Base-by-base conservation (phyloP, 371 early-diverging fungal species). In the Apophysomyces elegans region DNA sequence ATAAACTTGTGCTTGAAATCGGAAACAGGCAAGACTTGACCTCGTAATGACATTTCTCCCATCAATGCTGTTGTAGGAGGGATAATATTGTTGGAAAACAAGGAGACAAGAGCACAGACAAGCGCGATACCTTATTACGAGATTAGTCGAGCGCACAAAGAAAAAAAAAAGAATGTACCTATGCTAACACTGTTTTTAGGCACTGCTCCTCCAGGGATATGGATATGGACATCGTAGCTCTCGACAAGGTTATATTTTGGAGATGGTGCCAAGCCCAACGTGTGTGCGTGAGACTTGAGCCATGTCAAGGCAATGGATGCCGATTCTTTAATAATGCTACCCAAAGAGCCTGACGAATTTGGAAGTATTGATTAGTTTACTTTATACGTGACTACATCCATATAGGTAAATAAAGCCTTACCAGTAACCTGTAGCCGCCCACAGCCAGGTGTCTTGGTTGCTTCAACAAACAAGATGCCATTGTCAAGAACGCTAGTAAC, bases 261-360 rank as follows among this genome's bases (percentile, higher is more conserved):
- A 64, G 59, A 44, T 56, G 16, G 5, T 26, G 37, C 36, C 21
- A 47, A 54, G 7, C 13, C 4, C 16, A 94, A 73, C 13, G 74
- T 70, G 50, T 76, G 74, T 1, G 91, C 90, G 73, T 94, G 87
- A 5, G 91, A 73, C 59, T 91, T 88, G 26, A 94, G 92, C 93
- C 92, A 94, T 18, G 93, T 86, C 37, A 94, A 57, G 7, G 90
- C 93, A 54, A 94, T 79, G 60, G 88, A 87, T 1, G 92, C 94
- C 13, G 94, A 93, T 72, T 96, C 96, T 69, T 93, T 92, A 63
- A 96, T 92, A 4, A 95, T 95, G 60, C 92, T 91, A 0, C 95
- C 95, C 16, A 96, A 77, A 56, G 90, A 91, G 1, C 96, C 95
- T 84, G 61, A 11, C 18, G 59, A 38, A 60, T 21, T 11, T 35